These are phyloP conservation scores for Cordyceps pruinosa DNA, from an alignment of 2,329 filamentous ascomycete genomes.

Conservation along the genomic window DNA sequence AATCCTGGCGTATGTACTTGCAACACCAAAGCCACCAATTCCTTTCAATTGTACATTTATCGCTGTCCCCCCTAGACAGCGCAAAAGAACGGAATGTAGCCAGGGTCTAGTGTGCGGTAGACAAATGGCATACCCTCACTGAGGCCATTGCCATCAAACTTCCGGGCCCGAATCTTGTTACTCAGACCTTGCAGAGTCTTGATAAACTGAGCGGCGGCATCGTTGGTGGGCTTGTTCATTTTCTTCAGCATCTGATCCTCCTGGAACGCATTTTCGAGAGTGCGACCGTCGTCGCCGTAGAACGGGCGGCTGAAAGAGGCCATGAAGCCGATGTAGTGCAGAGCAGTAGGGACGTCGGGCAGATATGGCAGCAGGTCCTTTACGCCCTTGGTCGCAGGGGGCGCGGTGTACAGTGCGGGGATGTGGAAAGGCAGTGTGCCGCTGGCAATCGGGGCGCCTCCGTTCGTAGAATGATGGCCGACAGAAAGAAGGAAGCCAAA, in stretches of 20 bases:
- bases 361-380: constrained; percentile 29
- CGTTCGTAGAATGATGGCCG: constrained; percentile 36
- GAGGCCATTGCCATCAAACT: constrained; percentile 37
- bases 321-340: constrained; percentile 31
- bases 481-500: constrained; percentile 23
- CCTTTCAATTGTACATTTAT: not conserved
- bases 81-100: constrained; percentile 17
- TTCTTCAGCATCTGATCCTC: constrained; percentile 26
- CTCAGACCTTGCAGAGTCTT: constrained; percentile 32
- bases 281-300: constrained; percentile 28
- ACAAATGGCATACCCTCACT: constrained; percentile 42
- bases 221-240: constrained; percentile 25
- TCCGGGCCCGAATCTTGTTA: constrained; percentile 26
- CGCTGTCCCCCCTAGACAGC: constrained; percentile 8
- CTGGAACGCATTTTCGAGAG: constrained; percentile 36
- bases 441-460: constrained; percentile 31
- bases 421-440: constrained; percentile 36
- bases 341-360: constrained; percentile 23
- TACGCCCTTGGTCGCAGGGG: constrained; percentile 34
- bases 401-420: constrained; percentile 30
- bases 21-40: too few relatives aligned
- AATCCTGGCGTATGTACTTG: too few relatives aligned
- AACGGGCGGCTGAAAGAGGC: constrained; percentile 35
- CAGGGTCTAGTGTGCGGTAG: constrained; percentile 22
- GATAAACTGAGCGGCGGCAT: constrained; percentile 30